Evolutionary conservation across 441 rosid species (phyloP).

Genomic region (Bocquillonia castaneifolia): DNA sequence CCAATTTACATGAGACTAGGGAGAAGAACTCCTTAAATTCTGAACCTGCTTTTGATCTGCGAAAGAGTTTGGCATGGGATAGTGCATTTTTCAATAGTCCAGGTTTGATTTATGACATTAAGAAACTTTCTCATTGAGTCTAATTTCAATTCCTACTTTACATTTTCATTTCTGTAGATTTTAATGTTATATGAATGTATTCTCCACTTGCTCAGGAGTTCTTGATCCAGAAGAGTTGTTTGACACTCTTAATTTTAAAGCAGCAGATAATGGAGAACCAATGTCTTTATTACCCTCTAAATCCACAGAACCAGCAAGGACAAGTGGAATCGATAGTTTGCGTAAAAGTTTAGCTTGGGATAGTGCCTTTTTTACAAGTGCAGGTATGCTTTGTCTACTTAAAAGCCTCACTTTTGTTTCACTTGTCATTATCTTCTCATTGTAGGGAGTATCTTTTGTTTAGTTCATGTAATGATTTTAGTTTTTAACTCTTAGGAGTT

Average conservation of each 20-base stretch:
- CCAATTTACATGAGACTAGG: neutral
- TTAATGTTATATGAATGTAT: neutral
- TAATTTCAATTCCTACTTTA: neutral
- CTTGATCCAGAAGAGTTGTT: constrained; percentile 63
- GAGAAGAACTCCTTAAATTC: constrained; percentile 3
- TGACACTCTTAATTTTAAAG: constrained; percentile 36
- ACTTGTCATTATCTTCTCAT: neutral
- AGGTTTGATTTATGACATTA: constrained; percentile 28
- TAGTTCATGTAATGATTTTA: neutral
- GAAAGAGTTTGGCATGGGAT: constrained; percentile 80
- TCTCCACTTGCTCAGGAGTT: constrained; percentile 37
- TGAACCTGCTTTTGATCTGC: constrained; percentile 30
- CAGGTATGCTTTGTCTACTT: constrained; percentile 33
- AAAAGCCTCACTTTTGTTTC: neutral
- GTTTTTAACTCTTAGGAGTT: constrained; percentile 38
- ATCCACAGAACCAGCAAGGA: constrained; percentile 17
- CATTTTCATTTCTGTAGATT: neutral
- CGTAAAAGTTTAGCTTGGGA: constrained; percentile 83
- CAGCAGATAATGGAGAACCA: constrained; percentile 26
- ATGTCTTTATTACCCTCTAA: constrained; percentile 22
- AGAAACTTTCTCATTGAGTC: neutral
- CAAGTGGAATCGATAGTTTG: constrained; percentile 17
- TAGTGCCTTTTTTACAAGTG: constrained; percentile 49
- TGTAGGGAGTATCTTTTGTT: neutral
- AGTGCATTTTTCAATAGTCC: constrained; percentile 65